Conservation (phyloP, 1,284 basidiomycete species). For the Phylloporus sp. region DNA sequence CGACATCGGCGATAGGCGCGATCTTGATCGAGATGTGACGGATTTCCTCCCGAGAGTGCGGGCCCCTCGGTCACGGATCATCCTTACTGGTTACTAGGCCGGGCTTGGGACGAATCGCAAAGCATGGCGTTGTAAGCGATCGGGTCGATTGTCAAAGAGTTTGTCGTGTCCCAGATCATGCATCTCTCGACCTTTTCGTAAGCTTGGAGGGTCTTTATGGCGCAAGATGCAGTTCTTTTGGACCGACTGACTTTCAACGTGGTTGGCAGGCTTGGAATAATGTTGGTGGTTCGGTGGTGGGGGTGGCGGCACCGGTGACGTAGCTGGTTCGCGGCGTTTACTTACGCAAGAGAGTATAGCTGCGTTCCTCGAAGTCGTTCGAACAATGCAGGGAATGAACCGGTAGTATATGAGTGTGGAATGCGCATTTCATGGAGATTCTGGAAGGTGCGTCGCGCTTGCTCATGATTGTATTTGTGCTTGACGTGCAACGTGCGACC, state of each 20-base stretch:
- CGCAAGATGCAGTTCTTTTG: constrained; percentile 66
- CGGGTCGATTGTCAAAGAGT: constrained; percentile 81
- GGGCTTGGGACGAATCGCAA: constrained; percentile 87
- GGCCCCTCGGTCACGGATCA: too few relatives aligned
- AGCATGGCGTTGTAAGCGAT: constrained; percentile 85
- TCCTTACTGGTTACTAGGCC: constrained; percentile 32
- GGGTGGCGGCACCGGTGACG: constrained; percentile 25
- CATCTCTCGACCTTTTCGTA: constrained; percentile 70
- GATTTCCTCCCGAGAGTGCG: constrained; percentile 24
- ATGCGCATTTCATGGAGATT: too few relatives aligned
- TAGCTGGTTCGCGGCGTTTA: constrained; percentile 40
- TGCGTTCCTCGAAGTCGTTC: constrained; percentile 76
- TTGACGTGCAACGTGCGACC: too few relatives aligned
- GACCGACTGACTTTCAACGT: constrained; percentile 74
- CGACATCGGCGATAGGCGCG: constrained; percentile 74
- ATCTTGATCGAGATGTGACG: constrained; percentile 62
- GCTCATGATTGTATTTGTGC: too few relatives aligned
- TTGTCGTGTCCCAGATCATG: too few relatives aligned
- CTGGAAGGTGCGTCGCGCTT: too few relatives aligned
- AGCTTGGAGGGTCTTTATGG: constrained; percentile 76
- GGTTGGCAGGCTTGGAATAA: constrained; percentile 77
- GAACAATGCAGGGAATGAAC: too few relatives aligned
- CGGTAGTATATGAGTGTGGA: too few relatives aligned
- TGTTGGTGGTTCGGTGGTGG: constrained; percentile 62
- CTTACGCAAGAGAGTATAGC: constrained; percentile 92